Conservation (phyloP, 2,329 filamentous ascomycete species). For the Phaeosphaeria sp. region DNA sequence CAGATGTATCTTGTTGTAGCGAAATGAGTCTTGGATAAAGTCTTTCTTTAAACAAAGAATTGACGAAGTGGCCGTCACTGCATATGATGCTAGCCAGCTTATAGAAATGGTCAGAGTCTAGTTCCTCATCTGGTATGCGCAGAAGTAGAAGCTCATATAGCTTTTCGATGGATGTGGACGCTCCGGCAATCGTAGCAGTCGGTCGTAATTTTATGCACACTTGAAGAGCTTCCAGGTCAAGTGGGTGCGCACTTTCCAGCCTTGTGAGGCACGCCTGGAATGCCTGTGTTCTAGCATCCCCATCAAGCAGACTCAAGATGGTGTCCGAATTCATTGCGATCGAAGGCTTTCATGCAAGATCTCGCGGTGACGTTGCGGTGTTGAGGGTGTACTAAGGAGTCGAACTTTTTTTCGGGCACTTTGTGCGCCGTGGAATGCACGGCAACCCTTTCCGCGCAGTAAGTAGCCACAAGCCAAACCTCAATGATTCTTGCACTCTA, state of each 20-base stretch:
- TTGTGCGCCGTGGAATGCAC: constrained; percentile 22
- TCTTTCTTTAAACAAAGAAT: constrained; percentile 15
- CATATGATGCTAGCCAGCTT: constrained; percentile 33
- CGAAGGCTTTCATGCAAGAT: background rate
- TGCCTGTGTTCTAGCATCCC: constrained; percentile 21
- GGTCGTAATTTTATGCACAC: constrained; percentile 30
- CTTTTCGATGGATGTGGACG: constrained; percentile 3
- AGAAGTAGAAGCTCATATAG: constrained; percentile 26
- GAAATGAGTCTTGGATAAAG: constrained; percentile 7
- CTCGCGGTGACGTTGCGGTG: background rate
- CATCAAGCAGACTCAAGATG: constrained; percentile 31
- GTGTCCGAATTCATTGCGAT: constrained; percentile 18
- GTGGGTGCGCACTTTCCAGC: constrained; percentile 17
- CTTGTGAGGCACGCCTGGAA: constrained; percentile 31
- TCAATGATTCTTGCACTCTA: background rate
- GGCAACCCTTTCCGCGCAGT: constrained; percentile 7
- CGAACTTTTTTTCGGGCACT: background rate
- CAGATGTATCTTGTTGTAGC: constrained; percentile 4
- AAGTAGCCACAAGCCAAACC: constrained; percentile 7
- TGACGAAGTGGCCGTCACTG: constrained; percentile 21
- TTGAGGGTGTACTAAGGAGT: background rate
- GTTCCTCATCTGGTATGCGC: constrained; percentile 18
- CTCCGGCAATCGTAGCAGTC: constrained; percentile 1
- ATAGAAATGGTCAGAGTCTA: constrained; percentile 27
- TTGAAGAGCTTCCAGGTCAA: constrained; percentile 30